A percentile compares a stretch with the other conserved stretches of the same genome.
phyloP scores from a whole-genome alignment of 768 basidiomycete genomes.

The Kwoniella shandongensis region DNA sequence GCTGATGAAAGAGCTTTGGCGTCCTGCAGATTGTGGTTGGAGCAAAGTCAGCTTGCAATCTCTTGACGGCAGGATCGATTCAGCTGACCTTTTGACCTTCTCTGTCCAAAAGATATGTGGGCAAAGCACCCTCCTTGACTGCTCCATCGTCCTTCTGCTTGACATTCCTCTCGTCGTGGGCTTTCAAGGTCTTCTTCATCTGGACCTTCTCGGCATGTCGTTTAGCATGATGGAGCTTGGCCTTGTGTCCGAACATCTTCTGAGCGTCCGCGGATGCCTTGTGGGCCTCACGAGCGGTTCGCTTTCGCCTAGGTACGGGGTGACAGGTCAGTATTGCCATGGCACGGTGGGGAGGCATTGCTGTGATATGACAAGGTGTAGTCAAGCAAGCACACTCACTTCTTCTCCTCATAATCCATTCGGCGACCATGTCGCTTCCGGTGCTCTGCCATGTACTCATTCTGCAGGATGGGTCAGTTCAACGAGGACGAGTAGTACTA shows the following conservation, averaged over 20 bases:
- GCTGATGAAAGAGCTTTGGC: constrained; percentile 94
- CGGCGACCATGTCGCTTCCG: constrained; percentile 95
- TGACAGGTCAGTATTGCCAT: too few species aligned
- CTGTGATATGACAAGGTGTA: too few species aligned
- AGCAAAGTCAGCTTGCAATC: background rate
- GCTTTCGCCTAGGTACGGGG: constrained; percentile 53
- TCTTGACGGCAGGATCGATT: too few species aligned
- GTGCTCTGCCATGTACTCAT: constrained; percentile 99
- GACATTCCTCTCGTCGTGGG: constrained; percentile 97
- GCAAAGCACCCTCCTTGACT: constrained; percentile 82
- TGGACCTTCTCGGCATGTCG: constrained; percentile 97
- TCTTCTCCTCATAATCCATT: constrained; percentile 92
- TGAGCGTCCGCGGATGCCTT: constrained; percentile 78
- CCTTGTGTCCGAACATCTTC: constrained; percentile 93
- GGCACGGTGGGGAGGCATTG: too few species aligned
- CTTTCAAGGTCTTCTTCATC: constrained; percentile 98
- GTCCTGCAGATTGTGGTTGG: constrained; percentile 60
- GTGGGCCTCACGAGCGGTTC: constrained; percentile 55
- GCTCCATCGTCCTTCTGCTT: constrained; percentile 81
- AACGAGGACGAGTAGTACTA: background rate
- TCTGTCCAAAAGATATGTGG: constrained; percentile 92
- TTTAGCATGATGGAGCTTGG: constrained; percentile 94
- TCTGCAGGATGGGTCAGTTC: constrained; percentile 58
- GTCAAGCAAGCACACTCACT: too few species aligned
- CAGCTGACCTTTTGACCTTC: constrained; percentile 75